phyloP scores from a whole-genome alignment of 768 basidiomycete species.

The Phaeolepiota aurea region DNA sequence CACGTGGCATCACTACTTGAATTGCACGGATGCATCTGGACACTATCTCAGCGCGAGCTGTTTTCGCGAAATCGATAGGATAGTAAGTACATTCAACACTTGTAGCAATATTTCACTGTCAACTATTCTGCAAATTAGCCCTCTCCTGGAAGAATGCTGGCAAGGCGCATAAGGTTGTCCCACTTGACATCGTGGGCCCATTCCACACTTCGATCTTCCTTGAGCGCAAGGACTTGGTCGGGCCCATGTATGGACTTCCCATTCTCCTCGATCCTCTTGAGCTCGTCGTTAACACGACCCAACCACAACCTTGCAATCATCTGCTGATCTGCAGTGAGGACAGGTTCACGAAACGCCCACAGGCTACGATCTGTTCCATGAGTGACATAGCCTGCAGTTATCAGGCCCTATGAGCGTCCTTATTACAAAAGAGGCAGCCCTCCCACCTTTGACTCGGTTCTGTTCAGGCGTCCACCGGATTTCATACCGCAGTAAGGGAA shows the following conservation, averaged over 20 bases:
- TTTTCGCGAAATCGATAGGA: no score
- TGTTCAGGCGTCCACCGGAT: constrained; percentile 67
- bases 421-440: neutral
- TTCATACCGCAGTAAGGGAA: constrained; percentile 60
- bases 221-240: constrained; percentile 38
- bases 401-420: neutral
- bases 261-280: constrained; percentile 26
- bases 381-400: constrained; percentile 57
- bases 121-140: no score
- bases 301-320: constrained; percentile 49
- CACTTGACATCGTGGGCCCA: constrained; percentile 53
- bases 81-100: no score
- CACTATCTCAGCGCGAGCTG: no score
- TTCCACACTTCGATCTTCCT: constrained; percentile 37
- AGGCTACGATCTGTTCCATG: constrained; percentile 58
- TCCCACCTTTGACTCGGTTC: constrained; percentile 42
- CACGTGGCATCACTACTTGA: no score
- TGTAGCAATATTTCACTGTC: no score
- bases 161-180: constrained; percentile 36
- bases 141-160: neutral
- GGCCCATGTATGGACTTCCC: constrained; percentile 20
- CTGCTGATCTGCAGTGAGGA: constrained; percentile 36
- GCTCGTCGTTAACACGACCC: constrained; percentile 35
- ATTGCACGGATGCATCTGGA: no score
- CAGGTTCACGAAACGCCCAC: constrained; percentile 51